phyloP scores from a whole-genome alignment of 2,329 filamentous ascomycete genomes.

The Acrocalymma vagum region DNA sequence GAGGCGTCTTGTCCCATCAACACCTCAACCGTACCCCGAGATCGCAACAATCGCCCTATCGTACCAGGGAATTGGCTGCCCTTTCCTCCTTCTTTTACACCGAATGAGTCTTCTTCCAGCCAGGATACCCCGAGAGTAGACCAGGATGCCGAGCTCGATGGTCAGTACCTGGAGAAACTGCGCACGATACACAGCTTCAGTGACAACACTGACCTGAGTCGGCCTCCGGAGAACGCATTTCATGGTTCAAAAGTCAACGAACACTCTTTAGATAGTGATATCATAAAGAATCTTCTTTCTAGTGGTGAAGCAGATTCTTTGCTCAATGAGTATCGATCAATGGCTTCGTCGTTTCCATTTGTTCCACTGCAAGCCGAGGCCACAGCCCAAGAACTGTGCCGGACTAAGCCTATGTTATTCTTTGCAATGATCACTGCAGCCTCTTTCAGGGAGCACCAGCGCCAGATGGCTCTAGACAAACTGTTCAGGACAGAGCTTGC shows the following conservation, averaged over 20 bases:
- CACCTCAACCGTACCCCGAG: background rate
- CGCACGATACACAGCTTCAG: conserved; percentile 34
- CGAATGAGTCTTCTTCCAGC: conserved; percentile 9
- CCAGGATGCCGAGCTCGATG: conserved; percentile 23
- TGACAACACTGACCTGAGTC: conserved; percentile 18
- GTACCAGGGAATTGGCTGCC: conserved; percentile 39
- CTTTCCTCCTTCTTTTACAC: conserved; percentile 32
- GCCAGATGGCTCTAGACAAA: conserved; percentile 34
- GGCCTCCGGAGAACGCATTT: conserved; percentile 23
- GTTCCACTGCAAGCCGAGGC: conserved; percentile 28
- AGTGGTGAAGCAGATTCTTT: conserved; percentile 36
- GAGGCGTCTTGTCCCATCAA: background rate
- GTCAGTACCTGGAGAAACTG: conserved; percentile 34
- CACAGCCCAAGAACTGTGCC: conserved; percentile 26
- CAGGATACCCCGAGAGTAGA: conserved; percentile 8
- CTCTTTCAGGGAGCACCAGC: conserved; percentile 35
- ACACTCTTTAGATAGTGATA: conserved; percentile 27
- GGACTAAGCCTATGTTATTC: conserved; percentile 40
- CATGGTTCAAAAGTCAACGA: conserved; percentile 25
- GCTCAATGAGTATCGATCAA: conserved; percentile 34
- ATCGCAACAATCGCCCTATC: conserved; percentile 7
- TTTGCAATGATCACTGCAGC: conserved; percentile 38
- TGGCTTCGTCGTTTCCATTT: conserved; percentile 40
- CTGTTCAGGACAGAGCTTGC: conserved; percentile 41
- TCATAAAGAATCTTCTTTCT: conserved; percentile 25